Evolutionary conservation across 148 eudicot genomes (phyloP), one percentile per base, ranked within the genome.

Genomic region (Oxyria digyna): DNA sequence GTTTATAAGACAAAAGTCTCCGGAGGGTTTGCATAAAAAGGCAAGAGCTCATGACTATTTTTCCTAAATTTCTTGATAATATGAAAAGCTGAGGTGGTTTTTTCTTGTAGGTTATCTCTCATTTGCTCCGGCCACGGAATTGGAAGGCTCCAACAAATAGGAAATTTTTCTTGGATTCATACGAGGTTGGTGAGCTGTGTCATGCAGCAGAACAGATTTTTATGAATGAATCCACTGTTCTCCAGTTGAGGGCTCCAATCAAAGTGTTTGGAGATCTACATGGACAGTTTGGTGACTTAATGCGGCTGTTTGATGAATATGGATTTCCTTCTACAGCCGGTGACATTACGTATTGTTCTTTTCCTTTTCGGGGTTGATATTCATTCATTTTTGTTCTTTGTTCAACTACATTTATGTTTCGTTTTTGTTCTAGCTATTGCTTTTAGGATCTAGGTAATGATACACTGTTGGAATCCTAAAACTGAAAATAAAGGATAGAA

Each of bases 201-300:
- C 87, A 87, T 85, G 93, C 98, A 70, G 97, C 92, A 33, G 98
- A 94, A 77, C 97, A 90, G 79, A 85, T 94, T 26, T 94, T 94
- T 81, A 86, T 87, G 97, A 82, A 90, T 17, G 97, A 94, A 82
- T 81, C 88, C 14, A 90, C 90, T n/a, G 97, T 94, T 79, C 98
- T 94, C 74, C 97, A 94, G 79, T 68, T 94, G 68, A 88, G 83
- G 80, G 98, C 98, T 74, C 98, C 98, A 45, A 79, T 94, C 75
- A 94, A 94, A 84, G 92, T 94, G 62, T 94, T 94, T 72, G 98
- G 98, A 73, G 98, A 94, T 80, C 98, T 94, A 62, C 98, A 94
- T 78, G 98, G 98, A 66, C 98, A 94, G 67, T 94, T 88, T 74
- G 98, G 97, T 72, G 98, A 94, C 75, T 71, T 94, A 66, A 94